Evolutionary conservation across 2,329 filamentous ascomycete genomes (phyloP).

Genomic region (Tolypocladium nubicola): DNA sequence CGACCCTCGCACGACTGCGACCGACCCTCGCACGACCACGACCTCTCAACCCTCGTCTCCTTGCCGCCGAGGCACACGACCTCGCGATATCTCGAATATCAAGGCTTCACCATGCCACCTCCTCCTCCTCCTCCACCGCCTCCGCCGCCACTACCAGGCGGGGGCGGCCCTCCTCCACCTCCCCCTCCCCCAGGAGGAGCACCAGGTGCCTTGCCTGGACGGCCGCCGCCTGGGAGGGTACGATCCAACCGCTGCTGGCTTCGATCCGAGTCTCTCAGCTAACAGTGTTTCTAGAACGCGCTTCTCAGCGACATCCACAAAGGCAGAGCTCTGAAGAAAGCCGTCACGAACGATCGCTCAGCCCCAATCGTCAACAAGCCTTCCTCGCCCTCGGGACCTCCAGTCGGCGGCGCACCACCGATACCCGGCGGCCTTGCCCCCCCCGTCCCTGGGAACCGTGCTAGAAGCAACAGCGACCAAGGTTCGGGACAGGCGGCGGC

Average conservation of each 20-base stretch:
- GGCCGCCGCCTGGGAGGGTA: constrained; percentile 52
- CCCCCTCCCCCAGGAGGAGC: constrained; percentile 36
- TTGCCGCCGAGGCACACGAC: not conserved
- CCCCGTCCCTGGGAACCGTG: constrained; percentile 58
- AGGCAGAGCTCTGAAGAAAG: constrained; percentile 70
- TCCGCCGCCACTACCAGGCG: constrained; percentile 55
- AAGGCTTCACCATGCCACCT: constrained; percentile 24
- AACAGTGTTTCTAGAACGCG: constrained; percentile 51
- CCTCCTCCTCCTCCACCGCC: constrained; percentile 60
- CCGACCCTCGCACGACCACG: not conserved
- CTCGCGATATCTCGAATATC: not conserved
- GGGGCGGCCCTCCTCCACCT: constrained; percentile 53
- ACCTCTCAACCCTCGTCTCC: not conserved
- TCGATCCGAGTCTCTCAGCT: constrained; percentile 1
- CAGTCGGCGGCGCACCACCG: constrained; percentile 68
- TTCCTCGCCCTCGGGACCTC: constrained; percentile 37
- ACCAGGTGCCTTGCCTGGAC: constrained; percentile 42
- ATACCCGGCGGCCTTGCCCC: constrained; percentile 62
- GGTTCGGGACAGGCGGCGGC: constrained; percentile 34
- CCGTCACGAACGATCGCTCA: constrained; percentile 86
- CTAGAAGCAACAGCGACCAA: constrained; percentile 76
- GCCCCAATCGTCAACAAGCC: constrained; percentile 51
- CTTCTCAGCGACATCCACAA: constrained; percentile 82
- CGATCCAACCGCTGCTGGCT: constrained; percentile 13
- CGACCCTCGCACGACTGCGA: not conserved